Conservation (phyloP, 306 rosid genomes). For the Cucumis melo region DNA sequence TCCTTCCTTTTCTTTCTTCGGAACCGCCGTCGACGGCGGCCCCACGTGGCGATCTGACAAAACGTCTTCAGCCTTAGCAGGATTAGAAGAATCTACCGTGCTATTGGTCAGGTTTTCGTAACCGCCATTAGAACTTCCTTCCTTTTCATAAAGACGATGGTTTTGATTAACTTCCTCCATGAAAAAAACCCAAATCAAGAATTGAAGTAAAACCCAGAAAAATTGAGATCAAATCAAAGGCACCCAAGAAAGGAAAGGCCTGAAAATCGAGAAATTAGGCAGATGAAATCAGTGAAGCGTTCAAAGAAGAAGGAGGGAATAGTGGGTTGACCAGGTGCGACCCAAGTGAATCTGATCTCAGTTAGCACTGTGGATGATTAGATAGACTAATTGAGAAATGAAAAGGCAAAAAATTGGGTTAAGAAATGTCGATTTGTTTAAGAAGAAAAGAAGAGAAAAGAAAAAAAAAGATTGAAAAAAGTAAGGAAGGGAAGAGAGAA, state of each 20-base stretch:
- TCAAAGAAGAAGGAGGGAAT: background rate
- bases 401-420: background rate
- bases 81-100: conserved; percentile 7
- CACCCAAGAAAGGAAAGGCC: background rate
- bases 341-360: conserved; percentile 12
- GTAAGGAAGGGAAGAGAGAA: conserved; percentile 19
- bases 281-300: background rate
- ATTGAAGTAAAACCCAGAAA: conserved; percentile 1
- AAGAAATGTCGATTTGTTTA: background rate
- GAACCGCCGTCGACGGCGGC: background rate
- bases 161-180: background rate
- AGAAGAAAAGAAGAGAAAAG: background rate
- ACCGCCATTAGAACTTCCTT: background rate
- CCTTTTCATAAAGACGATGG: background rate
- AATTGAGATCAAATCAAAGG: background rate
- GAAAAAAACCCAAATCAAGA: background rate
- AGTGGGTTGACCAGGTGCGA: conserved; percentile 14
- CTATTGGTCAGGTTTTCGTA: background rate
- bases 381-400: conserved; percentile 12
- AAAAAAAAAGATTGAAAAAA: background rate
- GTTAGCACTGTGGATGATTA: conserved; percentile 30
- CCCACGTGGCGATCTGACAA: background rate
- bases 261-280: background rate
- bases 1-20: conserved; percentile 38
- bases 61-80: conserved; percentile 6